Base-by-base conservation (phyloP, 2,329 filamentous ascomycete species). In the Neonectria punicea region DNA sequence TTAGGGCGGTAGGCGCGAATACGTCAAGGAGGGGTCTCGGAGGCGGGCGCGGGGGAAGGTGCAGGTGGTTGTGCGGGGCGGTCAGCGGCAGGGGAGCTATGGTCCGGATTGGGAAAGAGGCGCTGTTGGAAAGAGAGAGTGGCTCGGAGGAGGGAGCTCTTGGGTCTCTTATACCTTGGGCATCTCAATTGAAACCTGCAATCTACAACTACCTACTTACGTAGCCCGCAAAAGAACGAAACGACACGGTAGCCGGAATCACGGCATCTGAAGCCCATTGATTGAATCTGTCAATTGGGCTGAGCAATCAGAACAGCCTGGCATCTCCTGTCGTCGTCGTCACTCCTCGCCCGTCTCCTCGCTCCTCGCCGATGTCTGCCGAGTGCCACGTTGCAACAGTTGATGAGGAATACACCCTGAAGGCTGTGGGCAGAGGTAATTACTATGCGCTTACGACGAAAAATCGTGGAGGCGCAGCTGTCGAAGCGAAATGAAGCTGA, bases 41-140 rank as follows among this genome's bases (percentile, higher is more conserved):
- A 60, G 43, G 58, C 46, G 10, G 30, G 30, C 11, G 62, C 57
- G 61, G 62, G 46, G 30, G 54, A 46, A 54, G 61, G 39, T 18
- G 28, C 28, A 32, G 22, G 14, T 30, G 30, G 30, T 43, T 36
- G 34, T 54, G 65, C 46, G 63, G 61, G 59, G 68, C 66, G 66
- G 67, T 65, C 67, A 69, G 61, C 30, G 32, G 30, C 36, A n/a
- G 30, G 49, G 49, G 22, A 30, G 28, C 16, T 50, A 28, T 30
- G 25, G 28, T 30, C 10, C 16, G 46, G 44, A 16, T 22, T 6
- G 14, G 46, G 46, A 49, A 49, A 30, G 46, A 49, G 34, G 34
- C 4, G 34, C 11, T 14, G 10, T 14, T 16, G 34, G 34, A 36
- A 36, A 3, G 11, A n/a, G 14, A 30, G n/a, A 28, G 30, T 22